Percentiles rank a stretch among this genome's conserved stretches.
Evolutionary conservation across 306 rosid species (phyloP).

Genomic region (Notholithocarpus densiflorus): DNA sequence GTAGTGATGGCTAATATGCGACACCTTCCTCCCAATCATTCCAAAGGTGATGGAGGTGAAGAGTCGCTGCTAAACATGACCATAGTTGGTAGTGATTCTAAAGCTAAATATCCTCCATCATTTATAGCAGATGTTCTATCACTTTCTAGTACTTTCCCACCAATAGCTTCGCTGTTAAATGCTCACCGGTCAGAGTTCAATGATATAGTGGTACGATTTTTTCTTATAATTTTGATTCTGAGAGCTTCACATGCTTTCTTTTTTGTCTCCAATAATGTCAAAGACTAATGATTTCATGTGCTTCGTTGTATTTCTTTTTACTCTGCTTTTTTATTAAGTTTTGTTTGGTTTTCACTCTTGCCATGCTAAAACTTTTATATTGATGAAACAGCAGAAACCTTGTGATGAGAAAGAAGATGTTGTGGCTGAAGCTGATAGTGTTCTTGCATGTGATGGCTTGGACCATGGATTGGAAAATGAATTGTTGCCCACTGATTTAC

Average conservation of each 20-base stretch:
- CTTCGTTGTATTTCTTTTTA: not conserved
- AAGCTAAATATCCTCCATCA: conserved; percentile 84
- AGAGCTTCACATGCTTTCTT: not conserved
- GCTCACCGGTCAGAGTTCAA: conserved; percentile 43
- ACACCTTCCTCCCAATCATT: conserved; percentile 57
- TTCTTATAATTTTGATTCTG: conserved; percentile 19
- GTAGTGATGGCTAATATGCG: conserved; percentile 91
- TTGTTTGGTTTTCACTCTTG: conserved; percentile 13
- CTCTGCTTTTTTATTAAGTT: not conserved
- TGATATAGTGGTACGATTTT: conserved; percentile 44
- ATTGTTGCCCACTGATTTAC: conserved; percentile 35
- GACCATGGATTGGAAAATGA: conserved; percentile 50
- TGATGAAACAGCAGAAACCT: conserved; percentile 52
- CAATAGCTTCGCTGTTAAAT: conserved; percentile 65
- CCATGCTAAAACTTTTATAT: conserved; percentile 23
- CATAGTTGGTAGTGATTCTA: conserved; percentile 72
- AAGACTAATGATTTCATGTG: not conserved
- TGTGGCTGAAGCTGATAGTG: conserved; percentile 41
- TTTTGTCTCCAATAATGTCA: conserved; percentile 6
- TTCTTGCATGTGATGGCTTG: conserved; percentile 36
- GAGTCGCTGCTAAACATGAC: conserved; percentile 67
- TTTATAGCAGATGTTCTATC: conserved; percentile 82
- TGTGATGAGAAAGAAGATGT: conserved; percentile 47
- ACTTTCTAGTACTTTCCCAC: conserved; percentile 79
- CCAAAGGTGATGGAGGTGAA: conserved; percentile 64